Evolutionary conservation across 148 eudicot genomes (phyloP), one percentile per base, ranked within the genome.

Genomic region (Amaranthus palmeri): DNA sequence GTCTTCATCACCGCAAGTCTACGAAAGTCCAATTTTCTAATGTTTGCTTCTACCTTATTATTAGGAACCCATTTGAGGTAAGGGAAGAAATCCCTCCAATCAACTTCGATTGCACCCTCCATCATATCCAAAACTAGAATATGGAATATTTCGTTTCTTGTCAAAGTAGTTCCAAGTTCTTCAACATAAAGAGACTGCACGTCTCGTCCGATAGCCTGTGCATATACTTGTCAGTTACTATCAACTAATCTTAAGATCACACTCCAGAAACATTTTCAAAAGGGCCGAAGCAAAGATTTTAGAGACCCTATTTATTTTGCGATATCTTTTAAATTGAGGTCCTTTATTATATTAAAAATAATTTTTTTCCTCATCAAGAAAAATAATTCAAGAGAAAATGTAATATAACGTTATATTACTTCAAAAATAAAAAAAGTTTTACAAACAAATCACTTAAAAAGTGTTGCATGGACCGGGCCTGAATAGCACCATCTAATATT

Each of bases 71-170:
- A 95, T 64, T 74, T 79, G 13, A 91, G 78, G 67, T 81, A 86
- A 0, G 98, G 97, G 75, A 91, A 91, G 77, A 95, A 95, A 76
- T 95, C 98, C 82, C 98, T 83, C 98, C 96, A 95, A 67, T 95
- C 98, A 46, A 89, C 93, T 45, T 89, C 90, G 58, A 91, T 92
- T 36, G 93, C 97, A 45, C 96, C 93, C 74, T 82, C 86, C 93
- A 91, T 84, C 75, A 86, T 89, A 59, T 89, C 98, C 15, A 71
- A 46, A 17, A 91, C 90, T 46, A 95, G 78, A 54, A 83, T 71
- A 67, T 76, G 80, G 71, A 86, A 77, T 14, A 91, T 70, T 36
- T 93, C 91, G 45, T 75, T 74, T 68, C 87, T 88, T 13, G 97
- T 79, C 52, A 93, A 51, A 5, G 86, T 87, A 15, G 72, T 68